Evolutionary conservation across 306 rosid genomes (phyloP).

Genomic region (Dalbergia cochinchinensis): DNA sequence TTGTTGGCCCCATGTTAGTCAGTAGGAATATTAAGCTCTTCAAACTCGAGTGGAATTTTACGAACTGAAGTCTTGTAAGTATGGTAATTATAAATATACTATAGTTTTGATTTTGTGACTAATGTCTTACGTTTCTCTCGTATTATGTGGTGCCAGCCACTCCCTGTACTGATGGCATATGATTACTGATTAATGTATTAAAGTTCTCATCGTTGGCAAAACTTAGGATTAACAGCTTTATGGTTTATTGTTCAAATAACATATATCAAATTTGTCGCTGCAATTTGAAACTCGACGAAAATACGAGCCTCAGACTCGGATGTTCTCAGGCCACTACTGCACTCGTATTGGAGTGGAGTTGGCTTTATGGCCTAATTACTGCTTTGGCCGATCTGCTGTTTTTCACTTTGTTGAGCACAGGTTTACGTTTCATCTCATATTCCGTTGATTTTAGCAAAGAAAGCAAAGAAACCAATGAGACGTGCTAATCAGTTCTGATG

Average conservation of each 20-base stretch:
- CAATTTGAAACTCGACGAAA: not conserved
- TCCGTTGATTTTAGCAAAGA: too few species aligned
- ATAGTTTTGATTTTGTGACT: constrained; percentile 20
- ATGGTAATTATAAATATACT: constrained; percentile 8
- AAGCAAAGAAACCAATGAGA: too few species aligned
- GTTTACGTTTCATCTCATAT: too few species aligned
- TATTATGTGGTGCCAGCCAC: not conserved
- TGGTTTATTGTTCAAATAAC: not conserved
- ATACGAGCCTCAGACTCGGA: too few species aligned
- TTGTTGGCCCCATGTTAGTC: constrained; percentile 8
- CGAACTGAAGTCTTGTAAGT: constrained; percentile 33
- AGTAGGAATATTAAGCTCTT: constrained; percentile 28
- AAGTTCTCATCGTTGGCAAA: not conserved
- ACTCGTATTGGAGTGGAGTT: too few species aligned
- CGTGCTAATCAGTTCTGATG: too few species aligned
- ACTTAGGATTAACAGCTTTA: not conserved
- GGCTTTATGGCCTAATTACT: too few species aligned
- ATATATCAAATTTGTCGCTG: not conserved
- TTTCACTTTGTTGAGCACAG: too few species aligned
- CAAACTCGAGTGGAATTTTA: constrained; percentile 7
- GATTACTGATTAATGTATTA: not conserved
- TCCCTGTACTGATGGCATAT: not conserved
- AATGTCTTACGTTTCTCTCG: not conserved
- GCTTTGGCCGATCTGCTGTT: too few species aligned
- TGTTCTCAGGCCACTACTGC: too few species aligned